Base-by-base conservation (phyloP, 441 rosid species). In the Bocquillonia castaneifolia region DNA sequence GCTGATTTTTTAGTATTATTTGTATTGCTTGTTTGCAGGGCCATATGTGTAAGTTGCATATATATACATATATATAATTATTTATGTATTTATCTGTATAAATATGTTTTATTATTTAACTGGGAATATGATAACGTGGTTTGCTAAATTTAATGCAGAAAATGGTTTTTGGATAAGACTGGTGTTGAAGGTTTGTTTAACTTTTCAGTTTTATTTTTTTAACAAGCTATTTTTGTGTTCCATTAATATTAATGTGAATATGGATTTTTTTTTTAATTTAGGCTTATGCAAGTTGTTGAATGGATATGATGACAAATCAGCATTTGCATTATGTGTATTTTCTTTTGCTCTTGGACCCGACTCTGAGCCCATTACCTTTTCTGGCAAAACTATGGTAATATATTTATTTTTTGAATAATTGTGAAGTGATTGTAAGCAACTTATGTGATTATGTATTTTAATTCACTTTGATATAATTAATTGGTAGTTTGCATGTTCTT, bases 241-340 rank as follows among this genome's bases (percentile, higher is more conserved):
- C 10, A 42, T 59, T 17, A 20, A 2, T 15, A 17, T 15, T 31
- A 3, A 1, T 15, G 6, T 22, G 0, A 10, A 13, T 31, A 15
- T 53, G 15, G 28, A 51, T 59, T 39, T 17, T 1, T 23, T 10
- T 36, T 15, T 74, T 57, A 0, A 42, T 71, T 37, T 73, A 91
- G 96, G 96, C 72, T 74, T 93, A 63, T 82, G 89, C 77, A 87
- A 91, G 70, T 72, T 91, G 81, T 72, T 93, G 85, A 79, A 76
- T 83, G 96, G 91, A 22, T 91, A 86, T 70, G 96, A 88, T 66
- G 99, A 93, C 76, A 93, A 91, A 78, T 88, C 96, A 31, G 96
- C 99, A 52, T 88, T 84, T 63, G 97, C 97, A 31, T 74, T 91
- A 70, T 93, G 99, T 28, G 88, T 82, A 51, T 91, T 91, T 73